These are phyloP conservation scores for Polyrhizophydium stewartii DNA, from an alignment of 371 early-diverging fungal species.

Conservation along the genomic window DNA sequence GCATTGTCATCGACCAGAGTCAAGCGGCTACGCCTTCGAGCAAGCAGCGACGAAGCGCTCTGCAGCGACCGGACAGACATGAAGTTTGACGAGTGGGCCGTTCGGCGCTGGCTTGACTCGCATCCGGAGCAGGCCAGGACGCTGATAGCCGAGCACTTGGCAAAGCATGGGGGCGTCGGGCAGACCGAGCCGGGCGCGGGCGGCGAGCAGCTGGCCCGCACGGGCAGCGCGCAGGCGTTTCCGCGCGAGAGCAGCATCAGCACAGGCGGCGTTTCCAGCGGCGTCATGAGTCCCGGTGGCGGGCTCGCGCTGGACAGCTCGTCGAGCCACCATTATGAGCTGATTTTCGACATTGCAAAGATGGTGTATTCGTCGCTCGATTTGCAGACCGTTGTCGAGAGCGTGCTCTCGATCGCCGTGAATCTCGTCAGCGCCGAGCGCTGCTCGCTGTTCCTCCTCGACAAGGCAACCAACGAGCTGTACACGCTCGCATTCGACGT, in stretches of 20 bases:
- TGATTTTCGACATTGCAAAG: background rate
- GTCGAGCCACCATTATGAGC: background rate
- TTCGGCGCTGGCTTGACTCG: background rate
- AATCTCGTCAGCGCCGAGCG: slow-evolving; percentile 14
- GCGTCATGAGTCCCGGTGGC: background rate
- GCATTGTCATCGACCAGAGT: too few species aligned
- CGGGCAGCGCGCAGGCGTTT: too few species aligned
- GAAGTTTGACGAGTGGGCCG: slow-evolving; percentile 4
- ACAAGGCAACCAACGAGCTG: slow-evolving; percentile 15
- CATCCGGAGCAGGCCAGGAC: background rate
- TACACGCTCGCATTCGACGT: slow-evolving; percentile 18
- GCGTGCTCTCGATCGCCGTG: background rate
- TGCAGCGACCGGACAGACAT: too few species aligned
- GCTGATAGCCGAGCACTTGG: background rate
- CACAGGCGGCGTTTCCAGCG: too few species aligned
- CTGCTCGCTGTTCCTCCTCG: slow-evolving; percentile 19
- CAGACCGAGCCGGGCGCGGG: too few species aligned
- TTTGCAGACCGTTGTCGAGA: background rate
- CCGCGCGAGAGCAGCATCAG: too few species aligned
- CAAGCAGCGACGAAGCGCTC: too few species aligned
- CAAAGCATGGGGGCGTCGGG: too few species aligned
- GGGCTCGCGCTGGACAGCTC: background rate
- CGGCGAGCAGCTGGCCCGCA: too few species aligned
- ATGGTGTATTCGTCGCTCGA: slow-evolving; percentile 3
- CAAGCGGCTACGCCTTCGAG: too few species aligned